Evolutionary conservation across 2,329 filamentous ascomycete species (phyloP), one percentile per base, ranked within the genome.

Genomic region (Beauveria sp.): DNA sequence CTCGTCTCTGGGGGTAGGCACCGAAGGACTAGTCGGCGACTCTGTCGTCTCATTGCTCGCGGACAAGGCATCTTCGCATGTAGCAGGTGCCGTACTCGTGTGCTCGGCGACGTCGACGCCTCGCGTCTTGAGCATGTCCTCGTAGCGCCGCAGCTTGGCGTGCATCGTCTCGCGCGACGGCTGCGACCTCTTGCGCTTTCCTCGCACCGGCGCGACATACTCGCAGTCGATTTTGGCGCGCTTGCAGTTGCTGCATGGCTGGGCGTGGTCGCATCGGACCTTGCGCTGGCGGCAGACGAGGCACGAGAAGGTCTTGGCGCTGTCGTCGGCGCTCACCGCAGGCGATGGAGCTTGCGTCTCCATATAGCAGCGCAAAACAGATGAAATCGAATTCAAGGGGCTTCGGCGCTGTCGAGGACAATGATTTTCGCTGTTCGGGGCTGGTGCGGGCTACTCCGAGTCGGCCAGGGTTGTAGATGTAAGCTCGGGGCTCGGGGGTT

Each of bases 91-190:
- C 26, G 20, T n/a, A 28, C n/a, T 40, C 26, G n/a, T 18, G 7
- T 26, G 14, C 47, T 47, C 57, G 4, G 54, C 58, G 30, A 61
- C 26, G 3, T 30, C n/a, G 12, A 57, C 53, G 18, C 64, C 64
- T 8, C 61, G 46, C 30, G 61, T 43, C 55, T 57, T 50, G 26
- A 64, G 62, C 40, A 65, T 40, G 16, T 58, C 28, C 43, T 65
- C 82, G 69, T 90, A 90, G 64, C 85, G 77, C 57, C 82, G 84
- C 57, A 84, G 84, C 66, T 81, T 83, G 37, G 85, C 85, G 61
- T 79, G 78, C 60, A 89, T 83, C 63, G 85, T 85, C 50, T 69
- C 68, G 30, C 48, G 62, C 16, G 55, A n/a, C 16, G 61, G 48
- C 43, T 60, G 63, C 12, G 56, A 68, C 34, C 62, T 64, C 60